phyloP scores from a whole-genome alignment of 371 early-diverging fungal species.

The Apophysomyces elegans region DNA sequence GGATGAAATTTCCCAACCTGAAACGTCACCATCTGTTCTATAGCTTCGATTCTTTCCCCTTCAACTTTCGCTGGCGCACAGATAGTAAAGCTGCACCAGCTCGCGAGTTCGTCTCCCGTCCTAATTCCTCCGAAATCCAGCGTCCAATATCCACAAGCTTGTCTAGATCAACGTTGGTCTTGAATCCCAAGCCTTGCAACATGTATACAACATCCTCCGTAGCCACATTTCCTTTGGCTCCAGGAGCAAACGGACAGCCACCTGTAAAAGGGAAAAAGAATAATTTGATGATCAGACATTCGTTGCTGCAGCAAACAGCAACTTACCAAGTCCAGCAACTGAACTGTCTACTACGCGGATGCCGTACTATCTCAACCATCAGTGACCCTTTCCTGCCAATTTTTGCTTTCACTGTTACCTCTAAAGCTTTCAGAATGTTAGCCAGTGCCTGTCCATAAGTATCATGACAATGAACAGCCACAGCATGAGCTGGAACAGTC shows the following conservation, averaged over 20 bases:
- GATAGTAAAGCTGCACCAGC: constrained; percentile 52
- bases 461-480: constrained; percentile 97
- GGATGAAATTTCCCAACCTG: too few species aligned
- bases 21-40: constrained; percentile 1
- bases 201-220: constrained; percentile 97
- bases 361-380: constrained; percentile 56
- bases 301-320: too few species aligned
- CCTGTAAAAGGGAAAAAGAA: constrained; percentile 43
- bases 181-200: constrained; percentile 83
- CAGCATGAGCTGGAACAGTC: constrained; percentile 73
- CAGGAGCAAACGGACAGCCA: constrained; percentile 97
- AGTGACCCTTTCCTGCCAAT: background rate
- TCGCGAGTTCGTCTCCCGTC: constrained; percentile 57
- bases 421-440: constrained; percentile 86
- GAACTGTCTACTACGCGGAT: constrained; percentile 92
- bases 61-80: constrained; percentile 26
- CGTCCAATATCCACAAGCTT: constrained; percentile 77
- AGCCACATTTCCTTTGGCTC: constrained; percentile 96
- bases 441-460: constrained; percentile 98
- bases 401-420: constrained; percentile 37
- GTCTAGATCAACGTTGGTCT: constrained; percentile 80
- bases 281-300: background rate
- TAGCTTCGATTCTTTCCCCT: constrained; percentile 23
- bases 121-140: constrained; percentile 83
- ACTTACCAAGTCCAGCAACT: constrained; percentile 83